phyloP scores from a whole-genome alignment of 352 stramenopile genomes.

The Pythium scleroteichum region DNA sequence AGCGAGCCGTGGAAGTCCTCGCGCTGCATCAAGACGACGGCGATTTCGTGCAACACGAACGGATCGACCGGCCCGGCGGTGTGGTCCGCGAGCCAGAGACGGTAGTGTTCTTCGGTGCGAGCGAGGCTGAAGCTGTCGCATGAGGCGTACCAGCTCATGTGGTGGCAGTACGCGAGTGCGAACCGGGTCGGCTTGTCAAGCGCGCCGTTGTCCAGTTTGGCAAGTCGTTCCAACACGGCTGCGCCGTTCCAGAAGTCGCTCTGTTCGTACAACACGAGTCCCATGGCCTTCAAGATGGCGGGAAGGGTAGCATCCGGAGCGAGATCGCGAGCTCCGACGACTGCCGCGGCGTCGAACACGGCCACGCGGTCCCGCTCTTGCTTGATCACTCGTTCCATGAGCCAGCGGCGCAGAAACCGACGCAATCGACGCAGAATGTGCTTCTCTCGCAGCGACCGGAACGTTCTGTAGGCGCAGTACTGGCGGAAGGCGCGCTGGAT shows the following conservation, averaged over 20 bases:
- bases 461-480: constrained; percentile 30
- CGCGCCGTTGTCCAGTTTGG: not conserved
- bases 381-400: constrained; percentile 39
- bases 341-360: constrained; percentile 28
- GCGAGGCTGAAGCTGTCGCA: constrained; percentile 54
- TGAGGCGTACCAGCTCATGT: constrained; percentile 65
- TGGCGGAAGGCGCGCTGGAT: constrained; percentile 50
- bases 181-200: constrained; percentile 19
- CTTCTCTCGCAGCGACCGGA: constrained; percentile 38
- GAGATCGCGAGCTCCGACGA: constrained; percentile 2
- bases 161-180: constrained; percentile 59
- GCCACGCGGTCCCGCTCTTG: constrained; percentile 43
- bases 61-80: constrained; percentile 29
- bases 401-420: constrained; percentile 43
- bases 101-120: constrained; percentile 53
- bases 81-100: constrained; percentile 21
- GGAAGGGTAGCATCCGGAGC: constrained; percentile 26
- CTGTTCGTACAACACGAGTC: constrained; percentile 38
- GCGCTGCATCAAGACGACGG: constrained; percentile 66
- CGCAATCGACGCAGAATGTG: constrained; percentile 36
- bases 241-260: constrained; percentile 67
- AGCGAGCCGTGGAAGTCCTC: constrained; percentile 51
- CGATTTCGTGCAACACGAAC: constrained; percentile 56
- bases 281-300: constrained; percentile 41
- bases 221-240: constrained; percentile 42